Percentiles rank a stretch among this genome's conserved stretches.
Evolutionary conservation across 2,329 filamentous ascomycete genomes (phyloP).

Genomic region (Trichoderma aggressivum): DNA sequence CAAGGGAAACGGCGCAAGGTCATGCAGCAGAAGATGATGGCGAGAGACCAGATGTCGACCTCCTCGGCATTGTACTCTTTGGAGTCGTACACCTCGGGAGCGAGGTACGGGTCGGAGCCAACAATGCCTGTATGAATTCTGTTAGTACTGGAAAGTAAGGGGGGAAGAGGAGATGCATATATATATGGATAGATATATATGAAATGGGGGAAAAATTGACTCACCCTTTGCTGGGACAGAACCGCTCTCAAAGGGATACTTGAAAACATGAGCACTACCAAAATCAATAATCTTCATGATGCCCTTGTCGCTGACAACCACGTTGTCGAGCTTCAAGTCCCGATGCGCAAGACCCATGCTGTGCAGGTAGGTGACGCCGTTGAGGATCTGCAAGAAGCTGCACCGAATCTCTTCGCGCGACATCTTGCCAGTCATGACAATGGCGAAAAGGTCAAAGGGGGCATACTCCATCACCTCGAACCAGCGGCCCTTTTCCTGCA

Average conservation of each 20-base stretch:
- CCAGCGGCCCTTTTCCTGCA: conserved; percentile 91
- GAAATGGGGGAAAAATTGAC: neutral
- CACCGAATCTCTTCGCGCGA: conserved; percentile 84
- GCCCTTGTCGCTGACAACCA: conserved; percentile 91
- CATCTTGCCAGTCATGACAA: conserved; percentile 99
- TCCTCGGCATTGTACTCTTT: conserved; percentile 91
- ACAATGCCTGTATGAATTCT: conserved; percentile 52
- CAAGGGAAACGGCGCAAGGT: conserved; percentile 90
- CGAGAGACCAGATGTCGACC: conserved; percentile 95
- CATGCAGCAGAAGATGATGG: conserved; percentile 99
- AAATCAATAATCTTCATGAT: conserved; percentile 99
- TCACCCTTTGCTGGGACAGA: conserved; percentile 39
- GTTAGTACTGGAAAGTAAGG: conserved; percentile 19
- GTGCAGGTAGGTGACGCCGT: conserved; percentile 90
- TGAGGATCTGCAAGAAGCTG: conserved; percentile 89
- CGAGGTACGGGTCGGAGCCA: conserved; percentile 89
- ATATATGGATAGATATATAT: too few species aligned
- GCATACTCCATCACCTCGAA: conserved; percentile 99
- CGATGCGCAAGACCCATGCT: conserved; percentile 92
- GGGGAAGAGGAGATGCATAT: neutral
- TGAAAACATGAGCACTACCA: conserved; percentile 93
- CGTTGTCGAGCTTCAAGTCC: conserved; percentile 95
- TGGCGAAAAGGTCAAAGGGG: conserved; percentile 92
- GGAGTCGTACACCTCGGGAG: conserved; percentile 93
- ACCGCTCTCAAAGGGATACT: conserved; percentile 90